Evolutionary conservation across 1,139 yeast genomes (phyloP).

Genomic region (Yamadazyma kanchanaburiensis): DNA sequence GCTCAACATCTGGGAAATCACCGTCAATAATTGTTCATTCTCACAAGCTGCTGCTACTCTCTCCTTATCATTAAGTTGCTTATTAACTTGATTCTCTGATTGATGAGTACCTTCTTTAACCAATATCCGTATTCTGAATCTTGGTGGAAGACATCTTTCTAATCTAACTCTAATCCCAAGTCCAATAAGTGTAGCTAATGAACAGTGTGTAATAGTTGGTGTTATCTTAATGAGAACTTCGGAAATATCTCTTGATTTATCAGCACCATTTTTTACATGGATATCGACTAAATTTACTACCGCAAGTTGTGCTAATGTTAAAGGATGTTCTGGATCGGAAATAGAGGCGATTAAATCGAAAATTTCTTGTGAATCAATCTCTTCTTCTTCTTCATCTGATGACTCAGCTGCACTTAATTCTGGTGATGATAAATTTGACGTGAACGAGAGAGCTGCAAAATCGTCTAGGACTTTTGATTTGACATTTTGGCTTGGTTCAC

Average conservation of each 20-base stretch:
- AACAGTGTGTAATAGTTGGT: conserved; percentile 97
- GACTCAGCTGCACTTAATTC: conserved; percentile 16
- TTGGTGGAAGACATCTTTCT: conserved; percentile 82
- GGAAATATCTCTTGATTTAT: conserved; percentile 51
- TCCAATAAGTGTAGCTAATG: conserved; percentile 93
- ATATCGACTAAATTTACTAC: conserved; percentile 89
- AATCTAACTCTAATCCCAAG: conserved; percentile 89
- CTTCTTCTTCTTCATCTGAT: conserved; percentile 51
- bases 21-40: conserved; percentile 84
- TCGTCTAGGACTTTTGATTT: conserved; percentile 7
- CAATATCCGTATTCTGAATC: conserved; percentile 75
- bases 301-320: conserved; percentile 90
- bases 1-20: conserved; percentile 87
- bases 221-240: conserved; percentile 83
- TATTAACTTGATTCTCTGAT: conserved; percentile 92
- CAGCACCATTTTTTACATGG: conserved; percentile 54
- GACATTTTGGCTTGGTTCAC: conserved; percentile 14
- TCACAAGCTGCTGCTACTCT: conserved; percentile 99
- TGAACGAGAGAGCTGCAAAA: conserved; percentile 19
- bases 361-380: conserved; percentile 64
- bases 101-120: conserved; percentile 94
- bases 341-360: conserved; percentile 76
- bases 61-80: conserved; percentile 95
- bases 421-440: conserved; percentile 14
- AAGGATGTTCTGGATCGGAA: conserved; percentile 97